Evolutionary conservation across 441 rosid species (phyloP), one percentile per base, ranked within the genome.

Genomic region (Aleurites moluccanus): DNA sequence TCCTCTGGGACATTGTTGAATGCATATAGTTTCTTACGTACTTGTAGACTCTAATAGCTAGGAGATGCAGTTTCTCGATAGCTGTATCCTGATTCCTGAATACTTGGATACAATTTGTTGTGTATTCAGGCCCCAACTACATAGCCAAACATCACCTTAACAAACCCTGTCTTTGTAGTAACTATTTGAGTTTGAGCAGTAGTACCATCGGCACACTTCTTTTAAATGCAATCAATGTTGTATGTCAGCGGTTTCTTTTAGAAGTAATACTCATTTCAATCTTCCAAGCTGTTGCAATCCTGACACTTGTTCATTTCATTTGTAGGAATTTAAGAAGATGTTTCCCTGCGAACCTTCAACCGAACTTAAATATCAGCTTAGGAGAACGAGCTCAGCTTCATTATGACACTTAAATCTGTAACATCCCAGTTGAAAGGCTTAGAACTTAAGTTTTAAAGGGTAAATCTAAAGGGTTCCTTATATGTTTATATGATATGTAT

Each of bases 371-470:
- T 82, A 81, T 60, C 90, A 81, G 84, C 88, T 88, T 21, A 75
- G 92, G 66, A 85, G 89, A 80, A 83, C 87, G 40, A 81, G 79
- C 79, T 88, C 90, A 30, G 85, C 87, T 68, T 66, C 77, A 20
- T 83, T 85, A 66, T 88, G 71, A 86, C 64, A 30, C 42, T 53
- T 23, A 20, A 23, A 13, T 50, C 20, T 16, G 53, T n/a, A n/a
- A n/a, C n/a, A n/a, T n/a, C n/a, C n/a, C n/a, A n/a, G n/a, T n/a
- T n/a, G n/a, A n/a, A n/a, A n/a, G n/a, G n/a, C n/a, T 10, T 23
- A 47, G 11, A 77, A 73, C 72, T 76, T 71, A 30, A 79, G 77
- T 45, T 59, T n/a, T n/a, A n/a, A n/a, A n/a, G n/a, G n/a, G n/a
- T n/a, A n/a, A n/a, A n/a, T n/a, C n/a, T n/a, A n/a, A n/a, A n/a